Base-by-base conservation (phyloP, 2,329 filamentous ascomycete genomes). In the Sporothrix dimorphospora region DNA sequence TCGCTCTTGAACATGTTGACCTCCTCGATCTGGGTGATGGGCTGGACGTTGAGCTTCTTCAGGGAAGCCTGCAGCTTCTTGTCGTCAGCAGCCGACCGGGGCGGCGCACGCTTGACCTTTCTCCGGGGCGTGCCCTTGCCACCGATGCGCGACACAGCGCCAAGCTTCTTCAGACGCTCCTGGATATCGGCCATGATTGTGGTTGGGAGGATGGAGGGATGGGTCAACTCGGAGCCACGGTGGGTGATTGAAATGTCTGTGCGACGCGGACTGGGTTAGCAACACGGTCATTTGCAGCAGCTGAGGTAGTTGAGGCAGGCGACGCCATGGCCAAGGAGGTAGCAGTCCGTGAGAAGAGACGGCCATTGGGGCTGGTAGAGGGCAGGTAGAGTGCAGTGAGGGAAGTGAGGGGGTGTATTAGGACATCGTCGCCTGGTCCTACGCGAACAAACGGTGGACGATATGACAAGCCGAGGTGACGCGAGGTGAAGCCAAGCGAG, bases 1-100 rank as follows among this genome's bases (percentile, higher is more conserved):
- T 99, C 96, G 82, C 93, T 92, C 92, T 99, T 99, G 92, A 99
- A 99, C 96, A 99, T 99, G 92, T 99, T 99, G 84, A 99, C 96
- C 89, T 99, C 96, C 91, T 99, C 96, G 80, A 99, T 99, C 77
- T 93, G 94, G 88, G 97, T 94, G 85, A 99, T 98, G 80, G 96
- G 96, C 90, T 99, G 96, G 73, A 97, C 95, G 86, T 98, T 98
- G 84, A 99, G 91, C 92, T 99, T 99, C 93, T 99, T 99, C 78
- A 99, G 89, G 75, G 94, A 87, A 75, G 91, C 90, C 88, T 99
- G 96, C 77, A 99, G 93, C 91, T 99, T 99, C 93, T 98, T 98
- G 91, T 99, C 96, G 83, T 99, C 96, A 84, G 93, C 94, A 82
- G 92, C 94, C 78, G 92, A 92, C 84, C 90, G 93, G 84, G 94